These are phyloP conservation scores for Daldinia caldariorum DNA, from an alignment of 495 filamentous ascomycete genomes.

Conservation along the genomic window DNA sequence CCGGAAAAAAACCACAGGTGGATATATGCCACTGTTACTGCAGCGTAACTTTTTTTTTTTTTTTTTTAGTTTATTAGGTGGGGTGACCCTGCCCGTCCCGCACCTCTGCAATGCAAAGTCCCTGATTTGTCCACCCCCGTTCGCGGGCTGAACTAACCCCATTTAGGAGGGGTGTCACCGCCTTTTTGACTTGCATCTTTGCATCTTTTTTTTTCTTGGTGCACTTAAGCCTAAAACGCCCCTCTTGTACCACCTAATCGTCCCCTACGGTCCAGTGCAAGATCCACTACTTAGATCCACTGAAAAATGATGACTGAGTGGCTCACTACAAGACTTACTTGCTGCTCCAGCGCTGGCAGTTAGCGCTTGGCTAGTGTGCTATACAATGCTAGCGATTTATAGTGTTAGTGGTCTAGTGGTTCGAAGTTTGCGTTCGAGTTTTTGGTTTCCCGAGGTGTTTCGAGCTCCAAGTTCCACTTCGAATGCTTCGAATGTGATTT, in stretches of 20 bases:
- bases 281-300: neutral
- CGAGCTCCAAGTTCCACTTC: constrained; percentile 1
- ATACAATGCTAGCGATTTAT: neutral
- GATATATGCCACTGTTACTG: constrained; percentile 24
- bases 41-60: constrained; percentile 46
- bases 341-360: constrained; percentile 18
- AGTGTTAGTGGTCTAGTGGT: constrained; percentile 5
- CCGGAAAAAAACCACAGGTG: constrained; percentile 47
- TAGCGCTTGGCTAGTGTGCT: constrained; percentile 19
- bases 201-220: constrained; percentile 8
- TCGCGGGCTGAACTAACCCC: constrained; percentile 17
- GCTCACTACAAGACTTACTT: constrained; percentile 10
- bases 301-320: constrained; percentile 12
- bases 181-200: constrained; percentile 43
- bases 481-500: neutral
- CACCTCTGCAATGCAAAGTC: constrained; percentile 20
- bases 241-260: constrained; percentile 29
- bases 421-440: constrained; percentile 10
- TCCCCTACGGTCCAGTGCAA: constrained; percentile 31
- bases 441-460: constrained; percentile 12
- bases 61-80: constrained; percentile 43
- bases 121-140: constrained; percentile 34
- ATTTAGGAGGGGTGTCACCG: constrained; percentile 42
- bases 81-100: constrained; percentile 38
- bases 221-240: constrained; percentile 40